Conservation (phyloP, 352 stramenopile genomes). For the Peronospora tabacina region DNA sequence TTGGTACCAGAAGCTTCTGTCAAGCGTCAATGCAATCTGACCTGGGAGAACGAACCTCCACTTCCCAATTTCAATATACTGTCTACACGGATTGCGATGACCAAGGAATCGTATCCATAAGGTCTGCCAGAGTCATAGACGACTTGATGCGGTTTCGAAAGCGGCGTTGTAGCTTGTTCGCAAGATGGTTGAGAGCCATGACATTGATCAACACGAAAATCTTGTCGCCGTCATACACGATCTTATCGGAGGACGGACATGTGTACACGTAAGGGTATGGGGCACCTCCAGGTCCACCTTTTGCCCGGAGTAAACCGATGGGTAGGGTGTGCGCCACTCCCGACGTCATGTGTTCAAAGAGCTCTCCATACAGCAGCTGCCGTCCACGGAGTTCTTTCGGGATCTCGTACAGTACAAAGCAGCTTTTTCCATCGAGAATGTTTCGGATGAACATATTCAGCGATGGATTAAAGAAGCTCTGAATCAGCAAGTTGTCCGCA, state of each 20-base stretch:
- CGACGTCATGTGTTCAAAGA: constrained; percentile 75
- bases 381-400: constrained; percentile 43
- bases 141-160: constrained; percentile 45
- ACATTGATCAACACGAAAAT: constrained; percentile 75
- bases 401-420: constrained; percentile 78
- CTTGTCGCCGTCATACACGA: constrained; percentile 67
- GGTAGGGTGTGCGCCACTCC: constrained; percentile 63
- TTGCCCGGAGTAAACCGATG: constrained; percentile 59
- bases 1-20: no score
- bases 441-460: constrained; percentile 79
- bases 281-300: constrained; percentile 36
- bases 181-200: constrained; percentile 55
- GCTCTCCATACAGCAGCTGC: constrained; percentile 49
- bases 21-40: no score
- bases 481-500: constrained; percentile 73
- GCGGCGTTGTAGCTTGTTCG: constrained; percentile 64
- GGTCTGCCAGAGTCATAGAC: constrained; percentile 2
- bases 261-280: constrained; percentile 80
- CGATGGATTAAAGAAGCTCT: constrained; percentile 84
- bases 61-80: not conserved
- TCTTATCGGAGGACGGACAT: constrained; percentile 45
- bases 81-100: constrained; percentile 16
- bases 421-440: constrained; percentile 79
- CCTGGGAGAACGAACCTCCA: not conserved
- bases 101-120: constrained; percentile 17